Percentiles rank a stretch among this genome's conserved stretches.
These are phyloP conservation scores for Solanum megistacrolobum DNA, from an alignment of 257 asterid species.

Conservation along the genomic window DNA sequence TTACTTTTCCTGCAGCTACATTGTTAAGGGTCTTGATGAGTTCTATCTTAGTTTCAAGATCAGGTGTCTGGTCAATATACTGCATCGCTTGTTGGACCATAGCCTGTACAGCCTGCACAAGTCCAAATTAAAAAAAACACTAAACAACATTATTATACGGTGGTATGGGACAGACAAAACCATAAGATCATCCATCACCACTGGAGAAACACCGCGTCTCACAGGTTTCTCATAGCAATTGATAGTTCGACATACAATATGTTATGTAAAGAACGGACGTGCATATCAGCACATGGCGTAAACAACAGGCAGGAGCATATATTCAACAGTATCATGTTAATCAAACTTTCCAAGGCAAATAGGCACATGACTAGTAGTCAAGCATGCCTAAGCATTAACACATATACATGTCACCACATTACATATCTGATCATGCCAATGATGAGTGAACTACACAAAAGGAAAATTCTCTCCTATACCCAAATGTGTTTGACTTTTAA, in stretches of 20 bases:
- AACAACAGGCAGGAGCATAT: neutral
- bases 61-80: conserved; percentile 94
- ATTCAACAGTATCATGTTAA: neutral
- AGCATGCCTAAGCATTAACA: neutral
- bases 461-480: neutral
- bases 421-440: neutral
- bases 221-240: neutral
- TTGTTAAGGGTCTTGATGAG: conserved; percentile 85
- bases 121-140: neutral
- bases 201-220: neutral
- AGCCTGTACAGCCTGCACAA: conserved; percentile 84
- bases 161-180: neutral
- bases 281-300: neutral
- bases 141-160: neutral
- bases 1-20: conserved; percentile 95
- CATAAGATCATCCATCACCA: neutral
- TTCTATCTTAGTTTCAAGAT: conserved; percentile 77
- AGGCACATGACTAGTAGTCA: neutral
- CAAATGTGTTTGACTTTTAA: neutral
- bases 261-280: neutral
- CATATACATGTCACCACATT: neutral
- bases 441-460: neutral
- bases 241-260: neutral
- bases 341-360: neutral
- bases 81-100: conserved; percentile 96